These are phyloP conservation scores for Dentiscutata heterogama DNA, from an alignment of 371 early-diverging fungal genomes.

Conservation along the genomic window DNA sequence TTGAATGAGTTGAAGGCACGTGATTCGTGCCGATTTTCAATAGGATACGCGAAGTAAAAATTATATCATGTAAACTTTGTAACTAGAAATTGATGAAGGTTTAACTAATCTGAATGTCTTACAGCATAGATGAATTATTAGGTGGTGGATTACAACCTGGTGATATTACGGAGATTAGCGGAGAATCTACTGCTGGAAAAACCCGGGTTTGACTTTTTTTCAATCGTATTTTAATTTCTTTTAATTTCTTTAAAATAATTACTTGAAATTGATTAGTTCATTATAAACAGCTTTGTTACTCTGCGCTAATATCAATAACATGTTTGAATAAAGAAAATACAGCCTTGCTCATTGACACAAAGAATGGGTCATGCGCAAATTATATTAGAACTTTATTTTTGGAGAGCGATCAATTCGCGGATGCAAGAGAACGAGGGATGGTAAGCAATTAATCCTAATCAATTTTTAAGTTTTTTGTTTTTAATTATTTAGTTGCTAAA, in stretches of 20 bases:
- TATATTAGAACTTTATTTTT: constrained; percentile 12
- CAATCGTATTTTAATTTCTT: neutral
- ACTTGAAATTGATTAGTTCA: neutral
- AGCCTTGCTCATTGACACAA: constrained; percentile 39
- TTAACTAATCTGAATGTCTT: neutral
- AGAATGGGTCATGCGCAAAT: constrained; percentile 2
- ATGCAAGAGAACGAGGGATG: constrained; percentile 20
- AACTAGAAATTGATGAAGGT: neutral
- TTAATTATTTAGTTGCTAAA: neutral
- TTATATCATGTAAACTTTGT: neutral
- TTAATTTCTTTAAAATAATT: too few species aligned
- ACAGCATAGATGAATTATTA: constrained; percentile 39
- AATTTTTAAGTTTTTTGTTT: neutral
- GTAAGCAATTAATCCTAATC: neutral
- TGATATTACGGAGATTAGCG: constrained; percentile 40
- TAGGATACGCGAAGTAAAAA: constrained; percentile 28
- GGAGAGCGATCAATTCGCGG: constrained; percentile 33
- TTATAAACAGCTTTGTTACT: constrained; percentile 8
- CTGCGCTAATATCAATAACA: neutral
- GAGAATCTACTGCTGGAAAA: constrained; percentile 40
- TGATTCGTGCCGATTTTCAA: neutral
- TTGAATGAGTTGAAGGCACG: neutral
- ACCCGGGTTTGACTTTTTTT: constrained; percentile 22
- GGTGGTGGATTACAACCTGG: constrained; percentile 31
- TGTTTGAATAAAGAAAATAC: constrained; percentile 8